phyloP scores from a whole-genome alignment of 345 rosid species.

The Eucalyptus tenuipes region DNA sequence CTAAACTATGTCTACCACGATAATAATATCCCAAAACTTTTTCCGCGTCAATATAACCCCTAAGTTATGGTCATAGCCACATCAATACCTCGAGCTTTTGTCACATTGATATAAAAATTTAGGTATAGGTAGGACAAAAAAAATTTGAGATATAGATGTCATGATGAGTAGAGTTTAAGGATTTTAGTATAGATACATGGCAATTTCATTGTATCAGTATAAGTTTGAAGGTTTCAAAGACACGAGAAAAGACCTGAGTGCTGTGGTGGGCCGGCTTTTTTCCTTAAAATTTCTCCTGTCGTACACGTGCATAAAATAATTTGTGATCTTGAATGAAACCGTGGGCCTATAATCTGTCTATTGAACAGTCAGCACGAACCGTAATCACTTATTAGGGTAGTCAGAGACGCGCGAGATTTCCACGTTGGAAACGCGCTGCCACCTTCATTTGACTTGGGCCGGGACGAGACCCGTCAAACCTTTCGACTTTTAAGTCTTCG shows the following conservation, averaged over 20 bases:
- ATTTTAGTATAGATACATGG: not conserved
- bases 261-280: not conserved
- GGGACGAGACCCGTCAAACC: not conserved
- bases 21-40: fast-evolving
- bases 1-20: fast-evolving
- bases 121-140: fast-evolving
- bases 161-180: not conserved
- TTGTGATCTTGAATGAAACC: not conserved
- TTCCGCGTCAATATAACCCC: not conserved
- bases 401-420: not conserved
- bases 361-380: not conserved
- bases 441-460: not conserved
- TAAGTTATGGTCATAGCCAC: not conserved
- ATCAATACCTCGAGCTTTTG: not conserved
- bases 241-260: not conserved
- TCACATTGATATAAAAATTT: not conserved
- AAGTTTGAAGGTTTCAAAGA: not conserved
- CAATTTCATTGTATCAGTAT: not conserved
- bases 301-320: not conserved
- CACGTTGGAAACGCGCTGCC: not conserved
- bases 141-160: not conserved
- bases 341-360: not conserved
- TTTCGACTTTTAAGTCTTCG: not conserved
- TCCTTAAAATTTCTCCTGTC: not conserved
- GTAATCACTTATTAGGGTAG: not conserved